Evolutionary conservation across 495 filamentous ascomycete genomes (phyloP), one percentile per base, ranked within the genome.

Genomic region (Chaetomidium leptoderma): DNA sequence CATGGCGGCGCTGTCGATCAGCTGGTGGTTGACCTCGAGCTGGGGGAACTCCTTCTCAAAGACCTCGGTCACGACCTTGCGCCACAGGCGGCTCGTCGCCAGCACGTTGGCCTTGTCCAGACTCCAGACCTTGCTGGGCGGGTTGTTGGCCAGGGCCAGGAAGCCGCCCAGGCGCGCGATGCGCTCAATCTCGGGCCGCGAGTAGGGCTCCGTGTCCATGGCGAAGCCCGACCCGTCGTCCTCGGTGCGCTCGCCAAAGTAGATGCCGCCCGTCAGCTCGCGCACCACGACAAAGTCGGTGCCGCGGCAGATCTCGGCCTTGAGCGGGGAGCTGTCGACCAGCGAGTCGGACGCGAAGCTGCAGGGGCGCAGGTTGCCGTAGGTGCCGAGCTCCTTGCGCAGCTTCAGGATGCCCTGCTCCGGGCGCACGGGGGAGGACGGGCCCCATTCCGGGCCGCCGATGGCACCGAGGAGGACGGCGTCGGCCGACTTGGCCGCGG

Each of bases 91-190:
- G 60, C 81, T 86, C 14, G 92, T 95, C 21, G 93, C 93, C 45
- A 98, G 81, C 47, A 98, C 93, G 68, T 98, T 98, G 55, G 93
- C 93, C 84, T 98, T 98, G 69, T 98, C 93, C 69, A 98, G 71
- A 64, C 84, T 89, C 86, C 85, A 90, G 19, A 98, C 90, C 56
- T 88, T 87, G 26, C 85, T 76, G 24, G 90, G 91, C 9, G 92
- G 92, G 70, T 88, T 78, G 61, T 83, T 79, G 65, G 86, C 85
- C 60, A 91, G 79, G 19, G 93, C 93, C 26, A 97, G 78, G 75
- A 88, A 81, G 13, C 82, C 93, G 17, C 87, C 92, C 29, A 97
- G 78, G 54, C 93, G 81, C 29, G 85, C 87, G 67, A 98, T 85
- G 45, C 93, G 85, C 83, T 95, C 89, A 63, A 97, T 88, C 81